These are phyloP conservation scores for Talaromyces sp. DNA, from an alignment of 2,329 filamentous ascomycete genomes.

Conservation along the genomic window DNA sequence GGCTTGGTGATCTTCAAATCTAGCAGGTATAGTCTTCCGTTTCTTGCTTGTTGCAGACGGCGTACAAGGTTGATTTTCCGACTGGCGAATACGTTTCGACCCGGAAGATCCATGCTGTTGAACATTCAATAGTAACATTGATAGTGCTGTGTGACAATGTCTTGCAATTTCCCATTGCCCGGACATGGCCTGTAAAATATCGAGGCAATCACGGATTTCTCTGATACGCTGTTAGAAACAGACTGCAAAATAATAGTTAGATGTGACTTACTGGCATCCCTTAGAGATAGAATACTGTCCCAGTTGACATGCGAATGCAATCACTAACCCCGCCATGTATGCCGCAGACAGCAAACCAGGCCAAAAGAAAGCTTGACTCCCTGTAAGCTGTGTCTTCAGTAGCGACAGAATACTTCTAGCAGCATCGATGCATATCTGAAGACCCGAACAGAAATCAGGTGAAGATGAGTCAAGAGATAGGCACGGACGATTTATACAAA, in stretches of 20 bases:
- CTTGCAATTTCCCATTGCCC: slow-evolving; percentile 40
- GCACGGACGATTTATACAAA: slow-evolving; percentile 40
- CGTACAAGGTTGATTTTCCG: background rate
- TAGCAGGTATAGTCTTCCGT: background rate
- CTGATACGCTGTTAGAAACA: slow-evolving; percentile 20
- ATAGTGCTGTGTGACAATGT: slow-evolving; percentile 38
- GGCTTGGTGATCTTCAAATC: background rate
- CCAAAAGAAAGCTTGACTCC: slow-evolving; percentile 37
- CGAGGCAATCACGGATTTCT: slow-evolving; percentile 35
- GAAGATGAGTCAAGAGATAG: slow-evolving; percentile 38
- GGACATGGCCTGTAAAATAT: slow-evolving; percentile 35
- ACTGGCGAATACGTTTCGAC: background rate
- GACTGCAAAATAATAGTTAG: background rate
- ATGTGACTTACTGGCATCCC: slow-evolving; percentile 30
- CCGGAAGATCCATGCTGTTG: slow-evolving; percentile 10
- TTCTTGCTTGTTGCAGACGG: background rate
- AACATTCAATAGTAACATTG: slow-evolving; percentile 34
- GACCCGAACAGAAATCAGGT: slow-evolving; percentile 39
- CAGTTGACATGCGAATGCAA: slow-evolving; percentile 42
- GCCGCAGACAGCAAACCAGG: slow-evolving; percentile 40
- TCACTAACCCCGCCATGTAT: slow-evolving; percentile 42
- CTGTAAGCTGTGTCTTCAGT: slow-evolving; percentile 31
- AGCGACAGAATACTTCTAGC: slow-evolving; percentile 38
- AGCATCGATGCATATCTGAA: slow-evolving; percentile 42
- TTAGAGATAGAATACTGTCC: slow-evolving; percentile 37